These are phyloP conservation scores for Aspergillus ustus DNA, from an alignment of 2,329 filamentous ascomycete species.

Conservation along the genomic window DNA sequence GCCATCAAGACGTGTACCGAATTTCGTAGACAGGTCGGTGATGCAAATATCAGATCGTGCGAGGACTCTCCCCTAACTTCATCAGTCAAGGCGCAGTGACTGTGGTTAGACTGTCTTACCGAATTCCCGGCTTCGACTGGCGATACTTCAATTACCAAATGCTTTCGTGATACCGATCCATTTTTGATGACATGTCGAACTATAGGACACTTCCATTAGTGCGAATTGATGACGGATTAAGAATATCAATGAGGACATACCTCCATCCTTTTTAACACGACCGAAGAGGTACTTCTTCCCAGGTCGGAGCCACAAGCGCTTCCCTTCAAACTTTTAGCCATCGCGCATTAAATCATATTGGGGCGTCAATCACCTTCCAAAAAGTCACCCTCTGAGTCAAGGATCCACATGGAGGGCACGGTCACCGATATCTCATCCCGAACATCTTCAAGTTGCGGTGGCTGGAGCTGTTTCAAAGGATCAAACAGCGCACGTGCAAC, in stretches of 20 bases:
- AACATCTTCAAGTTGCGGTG: conserved; percentile 11
- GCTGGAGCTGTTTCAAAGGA: conserved; percentile 3
- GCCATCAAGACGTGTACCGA: conserved; percentile 79
- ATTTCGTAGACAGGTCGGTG: conserved; percentile 81
- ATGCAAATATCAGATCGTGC: conserved; percentile 72
- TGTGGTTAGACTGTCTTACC: conserved; percentile 49
- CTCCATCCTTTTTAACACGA: conserved; percentile 68
- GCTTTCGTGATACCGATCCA: conserved; percentile 85
- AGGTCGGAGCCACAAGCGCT: conserved; percentile 80
- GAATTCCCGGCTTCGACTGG: conserved; percentile 68
- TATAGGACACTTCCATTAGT: conserved; percentile 36
- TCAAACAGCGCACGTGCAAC: conserved; percentile 2
- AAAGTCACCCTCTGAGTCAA: conserved; percentile 58
- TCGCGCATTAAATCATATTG: conserved; percentile 36
- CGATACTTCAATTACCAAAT: conserved; percentile 77
- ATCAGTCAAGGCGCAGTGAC: conserved; percentile 19
- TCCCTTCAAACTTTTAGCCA: conserved; percentile 53
- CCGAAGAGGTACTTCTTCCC: conserved; percentile 87
- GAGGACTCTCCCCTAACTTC: conserved; percentile 61
- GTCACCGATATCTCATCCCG: conserved; percentile 1
- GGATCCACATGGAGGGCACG: conserved; percentile 63
- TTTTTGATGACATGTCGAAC: conserved; percentile 74
- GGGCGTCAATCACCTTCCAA: conserved; percentile 51
- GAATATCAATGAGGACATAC: conserved; percentile 42
- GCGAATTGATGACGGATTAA: neutral